Evolutionary conservation across 129 eudicot genomes (phyloP).

Genomic region (Glebionis coronaria): DNA sequence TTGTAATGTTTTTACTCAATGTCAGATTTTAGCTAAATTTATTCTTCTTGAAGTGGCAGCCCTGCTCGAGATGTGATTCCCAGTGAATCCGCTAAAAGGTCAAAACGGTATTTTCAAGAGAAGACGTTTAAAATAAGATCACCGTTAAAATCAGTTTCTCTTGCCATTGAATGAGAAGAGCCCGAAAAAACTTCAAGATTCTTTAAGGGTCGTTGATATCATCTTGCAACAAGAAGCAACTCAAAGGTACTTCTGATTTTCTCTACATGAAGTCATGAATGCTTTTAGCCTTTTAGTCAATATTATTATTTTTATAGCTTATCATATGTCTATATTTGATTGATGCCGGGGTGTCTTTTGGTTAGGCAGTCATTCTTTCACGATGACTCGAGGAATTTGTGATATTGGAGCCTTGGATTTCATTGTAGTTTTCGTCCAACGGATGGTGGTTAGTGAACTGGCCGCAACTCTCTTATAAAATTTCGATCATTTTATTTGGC

Average conservation of each 20-base stretch:
- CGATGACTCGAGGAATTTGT: constrained; percentile 66
- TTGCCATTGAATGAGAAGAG: constrained; percentile 57
- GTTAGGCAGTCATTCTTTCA: constrained; percentile 86
- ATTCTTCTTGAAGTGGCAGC: constrained; percentile 37
- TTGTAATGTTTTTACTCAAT: neutral
- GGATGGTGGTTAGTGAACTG: no score
- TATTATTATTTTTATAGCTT: constrained; percentile 7
- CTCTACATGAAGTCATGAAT: neutral
- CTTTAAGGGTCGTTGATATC: constrained; percentile 80
- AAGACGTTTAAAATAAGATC: constrained; percentile 49
- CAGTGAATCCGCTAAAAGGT: constrained; percentile 55
- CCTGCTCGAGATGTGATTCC: constrained; percentile 38
- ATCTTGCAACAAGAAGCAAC: constrained; percentile 88
- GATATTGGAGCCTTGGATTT: constrained; percentile 81
- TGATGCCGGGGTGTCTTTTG: constrained; percentile 82
- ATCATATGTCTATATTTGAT: constrained; percentile 21
- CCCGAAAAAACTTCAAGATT: constrained; percentile 57
- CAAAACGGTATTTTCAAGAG: constrained; percentile 51
- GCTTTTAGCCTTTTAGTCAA: neutral
- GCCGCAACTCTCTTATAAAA: no score
- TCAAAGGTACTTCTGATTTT: constrained; percentile 47
- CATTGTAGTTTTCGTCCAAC: constrained; percentile 89
- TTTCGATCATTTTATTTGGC: no score
- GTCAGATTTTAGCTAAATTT: constrained; percentile 6
- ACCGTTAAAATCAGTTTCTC: constrained; percentile 54